Evolutionary conservation across 352 stramenopile genomes (phyloP).

Genomic region (Pythium aristosporum): DNA sequence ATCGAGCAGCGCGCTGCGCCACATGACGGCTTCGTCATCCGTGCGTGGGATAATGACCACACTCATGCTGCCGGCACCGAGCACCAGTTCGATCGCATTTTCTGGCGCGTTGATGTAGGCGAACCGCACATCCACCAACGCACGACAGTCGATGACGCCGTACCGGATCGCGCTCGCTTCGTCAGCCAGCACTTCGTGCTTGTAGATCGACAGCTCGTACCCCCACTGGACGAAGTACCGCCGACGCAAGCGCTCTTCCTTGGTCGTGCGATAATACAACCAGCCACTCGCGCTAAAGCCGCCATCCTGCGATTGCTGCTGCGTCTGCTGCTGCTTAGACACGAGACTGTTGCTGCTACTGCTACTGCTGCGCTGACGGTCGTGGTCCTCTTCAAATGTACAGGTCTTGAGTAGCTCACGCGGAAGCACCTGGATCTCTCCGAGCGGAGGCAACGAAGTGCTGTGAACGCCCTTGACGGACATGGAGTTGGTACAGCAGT

Average conservation of each 20-base stretch:
- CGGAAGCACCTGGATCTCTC: slow-evolving; percentile 77
- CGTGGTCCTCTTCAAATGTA: slow-evolving; percentile 42
- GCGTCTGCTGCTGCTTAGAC: slow-evolving; percentile 6
- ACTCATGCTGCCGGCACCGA: slow-evolving; percentile 57
- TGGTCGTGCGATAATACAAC: slow-evolving; percentile 84
- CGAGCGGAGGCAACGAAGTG: slow-evolving; percentile 52
- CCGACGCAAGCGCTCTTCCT: slow-evolving; percentile 75
- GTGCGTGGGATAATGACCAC: slow-evolving; percentile 83
- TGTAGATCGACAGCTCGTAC: slow-evolving; percentile 89
- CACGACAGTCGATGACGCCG: slow-evolving; percentile 83
- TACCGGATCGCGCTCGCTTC: slow-evolving; percentile 81
- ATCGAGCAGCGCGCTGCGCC: slow-evolving; percentile 72
- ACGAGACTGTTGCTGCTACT: slow-evolving; percentile 19
- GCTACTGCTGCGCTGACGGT: slow-evolving; percentile 22
- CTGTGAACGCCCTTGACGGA: slow-evolving; percentile 60
- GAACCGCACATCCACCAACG: slow-evolving; percentile 79
- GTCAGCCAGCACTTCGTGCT: slow-evolving; percentile 82
- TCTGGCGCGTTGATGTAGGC: slow-evolving; percentile 83
- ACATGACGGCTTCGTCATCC: slow-evolving; percentile 85
- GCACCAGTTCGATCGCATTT: slow-evolving; percentile 81
- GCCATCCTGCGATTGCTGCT: slow-evolving; percentile 2
- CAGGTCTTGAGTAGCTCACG: slow-evolving; percentile 85
- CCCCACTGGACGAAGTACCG: slow-evolving; percentile 89
- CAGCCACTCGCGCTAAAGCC: slow-evolving; percentile 78
- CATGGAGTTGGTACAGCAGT: slow-evolving; percentile 89